Conservation (phyloP, 208 protist genomes). For the Crithidia bombi region DNA sequence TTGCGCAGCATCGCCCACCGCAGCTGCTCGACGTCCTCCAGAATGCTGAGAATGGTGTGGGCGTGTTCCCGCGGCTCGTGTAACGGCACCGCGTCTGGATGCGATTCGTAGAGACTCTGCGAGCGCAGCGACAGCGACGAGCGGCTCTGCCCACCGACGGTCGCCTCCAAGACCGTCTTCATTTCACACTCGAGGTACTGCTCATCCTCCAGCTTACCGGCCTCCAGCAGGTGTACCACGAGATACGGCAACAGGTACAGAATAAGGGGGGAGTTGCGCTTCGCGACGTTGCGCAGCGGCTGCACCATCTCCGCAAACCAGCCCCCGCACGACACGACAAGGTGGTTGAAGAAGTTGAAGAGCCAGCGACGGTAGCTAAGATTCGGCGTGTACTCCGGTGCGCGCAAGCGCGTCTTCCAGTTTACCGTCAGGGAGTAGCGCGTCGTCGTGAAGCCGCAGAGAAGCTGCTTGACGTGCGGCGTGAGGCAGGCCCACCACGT, state of each 20-base stretch:
- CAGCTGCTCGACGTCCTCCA: constrained; percentile 79
- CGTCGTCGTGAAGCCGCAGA: constrained; percentile 82
- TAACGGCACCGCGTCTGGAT: neutral
- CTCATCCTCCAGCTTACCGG: constrained; percentile 32
- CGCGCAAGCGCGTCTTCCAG: constrained; percentile 46
- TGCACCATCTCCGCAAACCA: constrained; percentile 68
- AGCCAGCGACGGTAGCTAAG: constrained; percentile 72
- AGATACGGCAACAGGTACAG: constrained; percentile 78
- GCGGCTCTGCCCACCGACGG: constrained; percentile 7
- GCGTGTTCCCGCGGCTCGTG: constrained; percentile 68
- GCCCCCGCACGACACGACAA: constrained; percentile 50
- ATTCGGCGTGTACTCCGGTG: constrained; percentile 59
- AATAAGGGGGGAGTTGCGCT: constrained; percentile 63
- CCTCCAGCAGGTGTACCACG: constrained; percentile 66
- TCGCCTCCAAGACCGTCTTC: constrained; percentile 43
- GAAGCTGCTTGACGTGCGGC: constrained; percentile 50
- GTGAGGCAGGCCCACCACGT: constrained; percentile 79
- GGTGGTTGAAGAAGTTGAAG: constrained; percentile 71
- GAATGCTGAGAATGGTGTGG: constrained; percentile 65
- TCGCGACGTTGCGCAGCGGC: constrained; percentile 87
- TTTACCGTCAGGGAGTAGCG: constrained; percentile 59
- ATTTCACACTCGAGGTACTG: constrained; percentile 60
- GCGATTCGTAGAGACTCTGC: constrained; percentile 38
- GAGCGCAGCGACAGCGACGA: constrained; percentile 44
- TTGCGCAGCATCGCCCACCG: constrained; percentile 51